Evolutionary conservation across 805 yeast species (phyloP).

Genomic region (Candida odintsovae): DNA sequence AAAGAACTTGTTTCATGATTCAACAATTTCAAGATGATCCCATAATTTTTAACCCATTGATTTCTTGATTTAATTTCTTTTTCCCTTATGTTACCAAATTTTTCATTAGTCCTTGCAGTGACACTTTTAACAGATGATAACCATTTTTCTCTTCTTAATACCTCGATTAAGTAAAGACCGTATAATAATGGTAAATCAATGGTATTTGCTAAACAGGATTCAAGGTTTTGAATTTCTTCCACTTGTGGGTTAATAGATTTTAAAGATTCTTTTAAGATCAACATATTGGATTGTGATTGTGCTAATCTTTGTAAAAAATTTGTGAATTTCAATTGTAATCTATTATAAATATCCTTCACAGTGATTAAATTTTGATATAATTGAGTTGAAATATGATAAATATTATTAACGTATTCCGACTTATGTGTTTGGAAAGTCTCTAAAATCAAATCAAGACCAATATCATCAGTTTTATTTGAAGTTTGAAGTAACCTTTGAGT

Average conservation of each 20-base stretch:
- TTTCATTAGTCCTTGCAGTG: constrained; percentile 43
- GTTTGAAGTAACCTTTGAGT: constrained; percentile 14
- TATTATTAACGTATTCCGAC: constrained; percentile 24
- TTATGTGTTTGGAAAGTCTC: constrained; percentile 22
- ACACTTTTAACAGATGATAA: constrained; percentile 23
- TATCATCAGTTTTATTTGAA: constrained; percentile 11
- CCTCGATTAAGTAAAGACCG: constrained; percentile 63
- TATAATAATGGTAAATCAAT: constrained; percentile 67
- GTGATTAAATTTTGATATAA: constrained; percentile 30
- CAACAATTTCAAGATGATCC: constrained; percentile 36
- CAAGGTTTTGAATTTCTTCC: constrained; percentile 22
- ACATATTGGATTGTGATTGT: constrained; percentile 16
- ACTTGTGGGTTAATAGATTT: constrained; percentile 13
- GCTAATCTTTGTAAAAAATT: constrained; percentile 15
- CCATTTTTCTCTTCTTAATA: constrained; percentile 56
- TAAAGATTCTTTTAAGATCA: constrained; percentile 17
- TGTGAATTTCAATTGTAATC: constrained; percentile 14
- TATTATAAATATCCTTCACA: constrained; percentile 29
- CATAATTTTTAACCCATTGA: constrained; percentile 62
- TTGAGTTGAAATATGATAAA: constrained; percentile 28
- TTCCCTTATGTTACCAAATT: constrained; percentile 48
- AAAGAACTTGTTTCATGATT: constrained; percentile 18
- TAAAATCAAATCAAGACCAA: constrained; percentile 17
- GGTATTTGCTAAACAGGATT: constrained; percentile 29
- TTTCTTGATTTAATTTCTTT: constrained; percentile 50